Base-by-base conservation (phyloP, 1,284 basidiomycete genomes). In the Calocybe gambosa region DNA sequence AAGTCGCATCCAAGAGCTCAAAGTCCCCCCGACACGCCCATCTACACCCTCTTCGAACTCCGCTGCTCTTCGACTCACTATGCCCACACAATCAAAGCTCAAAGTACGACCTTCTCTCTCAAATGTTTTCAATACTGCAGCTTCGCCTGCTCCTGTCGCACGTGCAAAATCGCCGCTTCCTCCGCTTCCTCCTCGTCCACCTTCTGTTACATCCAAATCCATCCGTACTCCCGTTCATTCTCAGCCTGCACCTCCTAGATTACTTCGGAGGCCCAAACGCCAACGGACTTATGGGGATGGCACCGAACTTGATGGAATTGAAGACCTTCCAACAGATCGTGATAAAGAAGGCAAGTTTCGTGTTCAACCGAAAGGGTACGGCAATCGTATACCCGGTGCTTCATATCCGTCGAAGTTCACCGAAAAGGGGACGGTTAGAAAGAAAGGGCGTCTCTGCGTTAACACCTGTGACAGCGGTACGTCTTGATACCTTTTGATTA, bases 251-350 rank as follows among this genome's bases (percentile, higher is more conserved):
- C 76, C 76, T n/a, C 76, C 80, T 4, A 86, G 82, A 61, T 62
- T 90, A 10, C 67, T 93, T 42, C 80, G 83, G 46, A 74, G 81
- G 56, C 87, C 90, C 1, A 88, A 86, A 60, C 78, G 83, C 41
- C 70, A 71, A 47, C 74, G 80, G 48, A 74, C 77, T 13, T 97
- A 89, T 62, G 93, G 93, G 2, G 92, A 96, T 62, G 94, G 94
- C 5, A 92, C 89, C 6, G 94, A 97, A 66, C 71, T 98, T 39
- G 94, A 98, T 58, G 82, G 65, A 1, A 82, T 98, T 52, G 93
- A 95, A 29, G 94, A 98, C 64, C 73, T 98, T 35, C 85, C 85
- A 5, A 89, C 88, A 13, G 86, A 94, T 60, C 74, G 85, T 45
- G 88, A 92, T 50, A 83, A 84, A 58, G 89, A 93, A 62, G 74